Conservation (phyloP, 176 grass and related monocot genomes). For the Urochloa ruziziensis region DNA sequence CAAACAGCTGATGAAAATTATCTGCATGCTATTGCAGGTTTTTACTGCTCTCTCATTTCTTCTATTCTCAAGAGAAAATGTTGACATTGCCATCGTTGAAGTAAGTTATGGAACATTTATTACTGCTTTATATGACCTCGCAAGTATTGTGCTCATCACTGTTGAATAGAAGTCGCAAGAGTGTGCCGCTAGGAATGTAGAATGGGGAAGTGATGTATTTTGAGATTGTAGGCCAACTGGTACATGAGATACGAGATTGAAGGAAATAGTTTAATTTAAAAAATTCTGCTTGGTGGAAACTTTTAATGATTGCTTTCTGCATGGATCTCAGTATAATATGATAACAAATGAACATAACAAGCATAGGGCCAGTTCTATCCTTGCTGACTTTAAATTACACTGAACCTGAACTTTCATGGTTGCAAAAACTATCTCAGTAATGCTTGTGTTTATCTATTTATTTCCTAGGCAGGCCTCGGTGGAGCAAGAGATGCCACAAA, state of each 20-base stretch:
- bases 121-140: neutral
- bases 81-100: slow-evolving; percentile 85
- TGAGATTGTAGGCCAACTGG: neutral
- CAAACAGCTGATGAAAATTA: neutral
- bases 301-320: neutral
- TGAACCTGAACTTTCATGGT: neutral
- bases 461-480: slow-evolving; percentile 81
- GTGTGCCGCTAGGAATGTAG: neutral
- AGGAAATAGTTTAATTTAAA: neutral
- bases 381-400: neutral
- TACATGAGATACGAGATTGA: neutral
- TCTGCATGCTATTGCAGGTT: slow-evolving; percentile 54
- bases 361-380: neutral
- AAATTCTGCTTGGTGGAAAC: too few species aligned
- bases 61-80: slow-evolving; percentile 69
- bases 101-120: slow-evolving; percentile 46
- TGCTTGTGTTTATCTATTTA: slow-evolving; percentile 13
- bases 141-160: neutral
- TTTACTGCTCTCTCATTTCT: slow-evolving; percentile 83
- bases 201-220: neutral
- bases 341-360: neutral
- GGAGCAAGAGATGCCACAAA: slow-evolving; percentile 99
- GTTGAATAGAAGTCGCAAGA: neutral
- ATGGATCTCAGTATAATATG: neutral
- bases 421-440: neutral